A percentile compares a stretch with the other conserved stretches of the same genome.
Evolutionary conservation across 164 flowering plant species (phyloP).

Genomic region (Hamamelis virginiana): DNA sequence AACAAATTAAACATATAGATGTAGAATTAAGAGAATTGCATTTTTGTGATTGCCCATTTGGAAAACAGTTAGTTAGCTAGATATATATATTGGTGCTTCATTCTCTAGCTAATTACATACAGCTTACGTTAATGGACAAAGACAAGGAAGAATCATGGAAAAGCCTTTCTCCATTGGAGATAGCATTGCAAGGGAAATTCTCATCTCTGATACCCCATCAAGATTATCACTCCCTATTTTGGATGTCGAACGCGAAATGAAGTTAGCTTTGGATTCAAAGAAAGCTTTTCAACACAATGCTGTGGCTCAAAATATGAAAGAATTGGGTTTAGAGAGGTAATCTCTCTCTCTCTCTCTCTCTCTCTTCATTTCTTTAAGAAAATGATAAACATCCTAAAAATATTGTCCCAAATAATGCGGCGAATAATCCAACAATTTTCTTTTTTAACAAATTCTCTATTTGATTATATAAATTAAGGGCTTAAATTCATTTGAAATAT

Average conservation of each 20-base stretch:
- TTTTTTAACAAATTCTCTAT: no score
- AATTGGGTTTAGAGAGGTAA: conserved; percentile 78
- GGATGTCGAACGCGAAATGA: conserved; percentile 68
- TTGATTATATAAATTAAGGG: no score
- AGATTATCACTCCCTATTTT: conserved; percentile 34
- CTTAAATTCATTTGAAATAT: no score
- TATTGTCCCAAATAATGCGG: no score
- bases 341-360: neutral
- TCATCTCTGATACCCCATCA: conserved; percentile 23
- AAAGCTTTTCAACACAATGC: conserved; percentile 28
- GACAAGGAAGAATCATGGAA: conserved; percentile 84
- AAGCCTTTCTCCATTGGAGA: conserved; percentile 73
- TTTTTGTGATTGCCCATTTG: neutral
- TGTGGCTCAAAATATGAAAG: conserved; percentile 64
- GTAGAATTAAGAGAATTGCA: no score
- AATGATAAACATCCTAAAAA: no score
- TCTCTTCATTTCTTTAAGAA: neutral
- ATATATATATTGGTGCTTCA: neutral
- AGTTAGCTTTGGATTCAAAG: conserved; percentile 41
- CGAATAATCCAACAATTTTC: no score
- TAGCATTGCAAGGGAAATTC: conserved; percentile 56
- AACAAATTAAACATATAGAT: no score
- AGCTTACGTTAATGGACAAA: conserved; percentile 95
- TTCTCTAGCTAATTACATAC: conserved; percentile 14
- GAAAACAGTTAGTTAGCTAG: neutral